A percentile compares a stretch with the other conserved stretches of the same genome.
Conservation (phyloP, 1,284 basidiomycete genomes). For the Caloboletus firmus region DNA sequence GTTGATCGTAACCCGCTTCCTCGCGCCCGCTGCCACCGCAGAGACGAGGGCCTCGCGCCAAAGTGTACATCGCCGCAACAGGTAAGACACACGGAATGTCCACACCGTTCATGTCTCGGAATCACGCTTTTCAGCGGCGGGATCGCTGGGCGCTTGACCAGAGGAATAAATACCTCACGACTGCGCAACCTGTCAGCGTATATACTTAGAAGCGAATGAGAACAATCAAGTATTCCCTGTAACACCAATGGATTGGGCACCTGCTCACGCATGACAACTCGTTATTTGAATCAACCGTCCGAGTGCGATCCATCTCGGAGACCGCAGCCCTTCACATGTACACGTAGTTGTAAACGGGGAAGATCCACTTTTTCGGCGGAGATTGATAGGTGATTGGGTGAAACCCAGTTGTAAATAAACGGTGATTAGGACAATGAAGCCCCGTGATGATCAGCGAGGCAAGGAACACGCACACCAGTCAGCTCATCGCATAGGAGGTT, state of each 20-base stretch:
- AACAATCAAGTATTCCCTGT: not conserved
- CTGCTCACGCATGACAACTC: no score
- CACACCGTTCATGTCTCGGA: constrained; percentile 12
- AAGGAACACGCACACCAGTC: constrained; percentile 8
- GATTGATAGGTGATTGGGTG: constrained; percentile 10
- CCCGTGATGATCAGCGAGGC: not conserved
- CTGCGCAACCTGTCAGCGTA: not conserved
- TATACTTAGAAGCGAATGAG: not conserved
- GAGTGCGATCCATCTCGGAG: not conserved
- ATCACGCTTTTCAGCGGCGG: constrained; percentile 6
- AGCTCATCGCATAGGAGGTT: not conserved
- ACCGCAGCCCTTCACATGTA: not conserved
- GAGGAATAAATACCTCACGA: not conserved
- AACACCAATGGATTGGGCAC: not conserved
- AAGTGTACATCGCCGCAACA: constrained; percentile 9
- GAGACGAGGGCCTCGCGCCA: not conserved
- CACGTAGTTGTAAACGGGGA: not conserved
- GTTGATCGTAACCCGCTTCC: constrained; percentile 14
- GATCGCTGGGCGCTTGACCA: not conserved
- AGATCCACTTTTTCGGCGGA: constrained; percentile 23
- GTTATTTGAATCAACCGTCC: not conserved
- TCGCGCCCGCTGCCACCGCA: constrained; percentile 32
- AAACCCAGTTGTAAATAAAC: not conserved
- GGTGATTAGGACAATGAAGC: not conserved
- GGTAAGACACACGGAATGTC: constrained; percentile 8